phyloP scores from a whole-genome alignment of 345 rosid species.

The Laguncularia racemosa region DNA sequence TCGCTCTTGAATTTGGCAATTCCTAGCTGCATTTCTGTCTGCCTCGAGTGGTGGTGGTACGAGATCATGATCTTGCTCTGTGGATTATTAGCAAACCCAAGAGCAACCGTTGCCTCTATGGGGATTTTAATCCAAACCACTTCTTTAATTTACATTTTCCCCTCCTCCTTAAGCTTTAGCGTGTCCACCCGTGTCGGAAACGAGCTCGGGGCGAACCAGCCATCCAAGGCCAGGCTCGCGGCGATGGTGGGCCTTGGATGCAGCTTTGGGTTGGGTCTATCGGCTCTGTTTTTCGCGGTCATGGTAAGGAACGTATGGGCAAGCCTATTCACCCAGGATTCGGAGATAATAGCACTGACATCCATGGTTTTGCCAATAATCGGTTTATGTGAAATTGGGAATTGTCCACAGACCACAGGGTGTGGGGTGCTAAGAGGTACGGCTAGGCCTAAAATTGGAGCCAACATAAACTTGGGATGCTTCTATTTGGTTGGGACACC shows the following conservation, averaged over 20 bases:
- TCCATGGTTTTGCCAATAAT: conserved; percentile 20
- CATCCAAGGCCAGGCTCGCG: conserved; percentile 12
- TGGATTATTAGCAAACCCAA: conserved; percentile 33
- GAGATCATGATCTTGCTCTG: conserved; percentile 42
- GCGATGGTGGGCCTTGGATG: conserved; percentile 9
- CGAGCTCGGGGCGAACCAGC: conserved; percentile 24
- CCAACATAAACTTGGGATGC: conserved; percentile 27
- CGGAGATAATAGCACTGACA: conserved; percentile 14
- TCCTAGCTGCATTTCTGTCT: conserved; percentile 40
- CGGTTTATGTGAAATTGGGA: conserved; percentile 28
- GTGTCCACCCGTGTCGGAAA: conserved; percentile 42
- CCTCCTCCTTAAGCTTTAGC: conserved; percentile 37
- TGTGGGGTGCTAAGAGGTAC: conserved; percentile 30
- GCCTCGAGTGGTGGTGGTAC: conserved; percentile 56
- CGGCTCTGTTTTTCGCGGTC: conserved; percentile 12
- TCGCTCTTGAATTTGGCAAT: conserved; percentile 24
- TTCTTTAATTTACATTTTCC: conserved; percentile 37
- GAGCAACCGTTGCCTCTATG: conserved; percentile 37
- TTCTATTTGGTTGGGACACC: conserved; percentile 38
- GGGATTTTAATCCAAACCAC: conserved; percentile 44
- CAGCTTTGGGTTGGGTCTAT: conserved; percentile 13
- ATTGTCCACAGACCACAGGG: conserved; percentile 28
- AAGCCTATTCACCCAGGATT: conserved; percentile 13
- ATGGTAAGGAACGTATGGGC: conserved; percentile 18
- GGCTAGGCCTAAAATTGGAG: conserved; percentile 36